These are phyloP conservation scores for Coffea humblotiana DNA, from an alignment of 305 asterid genomes.

Conservation along the genomic window DNA sequence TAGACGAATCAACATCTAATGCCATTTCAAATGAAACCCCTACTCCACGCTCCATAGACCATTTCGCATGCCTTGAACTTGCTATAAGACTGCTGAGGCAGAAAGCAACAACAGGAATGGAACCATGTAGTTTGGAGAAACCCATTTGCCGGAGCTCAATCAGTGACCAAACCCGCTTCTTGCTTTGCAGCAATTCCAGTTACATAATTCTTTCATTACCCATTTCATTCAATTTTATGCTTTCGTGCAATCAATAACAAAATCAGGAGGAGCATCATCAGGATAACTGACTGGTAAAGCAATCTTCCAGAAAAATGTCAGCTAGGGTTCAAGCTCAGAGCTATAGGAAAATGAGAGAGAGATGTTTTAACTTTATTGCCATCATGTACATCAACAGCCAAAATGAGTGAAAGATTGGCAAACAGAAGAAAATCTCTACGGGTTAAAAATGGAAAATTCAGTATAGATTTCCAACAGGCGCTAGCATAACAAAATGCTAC, in stretches of 20 bases:
- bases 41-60: too few species aligned
- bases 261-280: background rate
- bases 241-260: background rate
- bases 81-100: background rate
- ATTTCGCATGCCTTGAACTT: background rate
- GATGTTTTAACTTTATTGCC: conserved; percentile 12
- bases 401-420: background rate
- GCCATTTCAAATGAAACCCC: background rate
- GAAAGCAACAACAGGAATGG: background rate
- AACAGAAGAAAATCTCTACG: background rate
- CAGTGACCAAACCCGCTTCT: background rate
- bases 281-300: background rate
- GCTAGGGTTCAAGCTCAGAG: background rate
- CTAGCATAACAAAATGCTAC: conserved; percentile 12
- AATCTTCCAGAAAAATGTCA: background rate
- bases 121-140: background rate
- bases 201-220: background rate
- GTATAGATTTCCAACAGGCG: background rate
- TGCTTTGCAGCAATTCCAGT: background rate
- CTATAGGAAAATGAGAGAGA: background rate
- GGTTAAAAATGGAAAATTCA: background rate
- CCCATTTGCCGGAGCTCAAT: background rate
- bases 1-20: background rate
- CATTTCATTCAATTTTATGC: background rate
- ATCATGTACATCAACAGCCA: conserved; percentile 11